Percentiles rank a stretch among this genome's conserved stretches.
phyloP scores from a whole-genome alignment of 1,139 yeast species.

The Martiniozyma asiatica region DNA sequence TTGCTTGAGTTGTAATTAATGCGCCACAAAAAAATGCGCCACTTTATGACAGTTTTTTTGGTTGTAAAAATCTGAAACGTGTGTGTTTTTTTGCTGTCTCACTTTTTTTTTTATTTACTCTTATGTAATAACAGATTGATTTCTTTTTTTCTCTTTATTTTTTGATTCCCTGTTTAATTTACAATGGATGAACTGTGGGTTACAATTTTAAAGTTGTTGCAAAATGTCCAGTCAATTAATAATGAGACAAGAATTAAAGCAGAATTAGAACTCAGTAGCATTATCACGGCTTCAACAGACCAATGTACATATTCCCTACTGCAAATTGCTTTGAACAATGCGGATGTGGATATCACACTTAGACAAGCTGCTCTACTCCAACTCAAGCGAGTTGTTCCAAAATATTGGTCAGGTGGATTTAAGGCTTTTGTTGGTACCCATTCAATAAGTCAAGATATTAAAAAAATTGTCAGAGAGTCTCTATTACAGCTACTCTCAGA shows the following conservation, averaged over 20 bases:
- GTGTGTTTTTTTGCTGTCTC: too few relatives aligned
- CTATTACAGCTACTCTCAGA: conserved; percentile 43
- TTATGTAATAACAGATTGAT: too few relatives aligned
- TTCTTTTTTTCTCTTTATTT: too few relatives aligned
- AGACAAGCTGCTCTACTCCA: conserved; percentile 64
- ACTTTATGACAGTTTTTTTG: too few relatives aligned
- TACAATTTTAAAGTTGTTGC: conserved; percentile 32
- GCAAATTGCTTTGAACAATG: conserved; percentile 13
- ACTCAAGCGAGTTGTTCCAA: conserved; percentile 56
- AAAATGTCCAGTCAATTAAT: conserved; percentile 13
- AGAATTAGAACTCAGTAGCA: conserved; percentile 18
- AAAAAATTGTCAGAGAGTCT: conserved; percentile 34
- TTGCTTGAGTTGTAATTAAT: too few relatives aligned
- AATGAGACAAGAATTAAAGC: conserved; percentile 17
- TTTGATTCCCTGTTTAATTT: too few relatives aligned
- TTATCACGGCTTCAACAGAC: conserved; percentile 14
- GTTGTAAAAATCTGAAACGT: too few relatives aligned
- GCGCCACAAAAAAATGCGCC: too few relatives aligned
- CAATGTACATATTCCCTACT: conserved; percentile 12
- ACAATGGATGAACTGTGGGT: too few relatives aligned
- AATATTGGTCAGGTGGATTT: conserved; percentile 80
- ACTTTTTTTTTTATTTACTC: too few relatives aligned
- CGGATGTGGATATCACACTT: conserved; percentile 7
- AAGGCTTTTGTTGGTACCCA: conserved; percentile 56
- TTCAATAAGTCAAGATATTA: conserved; percentile 37